These are phyloP conservation scores for Didymella pomorum DNA, from an alignment of 2,329 filamentous ascomycete genomes.

Conservation along the genomic window DNA sequence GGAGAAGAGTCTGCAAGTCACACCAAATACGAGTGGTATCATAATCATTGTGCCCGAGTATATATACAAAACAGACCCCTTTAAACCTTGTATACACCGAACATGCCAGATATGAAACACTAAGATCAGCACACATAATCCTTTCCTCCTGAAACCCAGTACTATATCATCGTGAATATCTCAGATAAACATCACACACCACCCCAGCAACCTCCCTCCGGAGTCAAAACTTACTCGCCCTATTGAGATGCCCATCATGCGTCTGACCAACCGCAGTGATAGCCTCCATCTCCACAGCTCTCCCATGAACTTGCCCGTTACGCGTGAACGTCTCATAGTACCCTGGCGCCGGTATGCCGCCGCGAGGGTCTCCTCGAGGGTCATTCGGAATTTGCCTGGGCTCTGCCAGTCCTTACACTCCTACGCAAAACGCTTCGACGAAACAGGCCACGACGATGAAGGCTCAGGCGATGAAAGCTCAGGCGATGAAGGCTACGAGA, in stretches of 20 bases:
- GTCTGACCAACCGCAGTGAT: neutral
- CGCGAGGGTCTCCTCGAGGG: neutral
- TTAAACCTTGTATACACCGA: neutral
- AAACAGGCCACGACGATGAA: neutral
- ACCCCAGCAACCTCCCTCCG: neutral
- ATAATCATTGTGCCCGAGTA: neutral
- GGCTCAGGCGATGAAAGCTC: neutral
- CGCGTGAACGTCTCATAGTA: constrained; percentile 10
- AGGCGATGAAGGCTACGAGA: neutral
- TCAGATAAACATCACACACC: constrained; percentile 1
- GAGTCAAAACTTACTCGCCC: constrained; percentile 10
- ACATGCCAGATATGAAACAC: neutral
- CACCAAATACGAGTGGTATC: neutral
- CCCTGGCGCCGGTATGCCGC: constrained; percentile 1
- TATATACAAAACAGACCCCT: neutral
- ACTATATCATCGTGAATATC: neutral
- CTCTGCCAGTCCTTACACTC: neutral
- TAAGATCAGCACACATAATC: neutral
- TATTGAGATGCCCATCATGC: neutral
- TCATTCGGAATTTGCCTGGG: neutral
- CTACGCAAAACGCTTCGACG: neutral
- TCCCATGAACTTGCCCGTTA: constrained; percentile 3
- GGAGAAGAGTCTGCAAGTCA: neutral
- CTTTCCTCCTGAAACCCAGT: neutral
- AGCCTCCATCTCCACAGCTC: constrained; percentile 16